These are phyloP conservation scores for Wickerhamiella musiphila DNA, from an alignment of 805 yeast species.

Conservation along the genomic window DNA sequence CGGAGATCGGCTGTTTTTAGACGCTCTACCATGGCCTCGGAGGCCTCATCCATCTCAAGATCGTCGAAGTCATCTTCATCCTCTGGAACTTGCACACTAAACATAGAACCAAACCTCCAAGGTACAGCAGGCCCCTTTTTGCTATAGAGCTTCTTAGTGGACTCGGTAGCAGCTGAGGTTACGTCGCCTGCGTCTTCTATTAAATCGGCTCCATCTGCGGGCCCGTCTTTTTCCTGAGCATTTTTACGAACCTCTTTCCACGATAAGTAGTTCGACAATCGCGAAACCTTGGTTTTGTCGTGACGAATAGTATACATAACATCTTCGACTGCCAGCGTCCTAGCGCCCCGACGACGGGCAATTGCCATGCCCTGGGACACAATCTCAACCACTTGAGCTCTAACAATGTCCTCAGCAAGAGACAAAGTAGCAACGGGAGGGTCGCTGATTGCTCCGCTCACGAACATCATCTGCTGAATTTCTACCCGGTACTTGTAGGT, in stretches of 20 bases:
- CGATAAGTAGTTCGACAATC: constrained; percentile 75
- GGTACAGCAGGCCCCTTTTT: constrained; percentile 73
- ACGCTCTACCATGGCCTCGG: constrained; percentile 80
- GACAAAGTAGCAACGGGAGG: constrained; percentile 86
- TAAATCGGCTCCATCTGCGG: constrained; percentile 34
- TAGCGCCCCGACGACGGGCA: constrained; percentile 64
- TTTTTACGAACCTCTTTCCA: constrained; percentile 95
- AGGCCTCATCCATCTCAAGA: constrained; percentile 60
- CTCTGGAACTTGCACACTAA: constrained; percentile 29
- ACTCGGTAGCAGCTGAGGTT: constrained; percentile 18
- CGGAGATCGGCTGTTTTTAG: constrained; percentile 87
- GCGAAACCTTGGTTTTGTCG: constrained; percentile 83
- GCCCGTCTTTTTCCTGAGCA: constrained; percentile 46
- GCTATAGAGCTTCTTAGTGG: constrained; percentile 34
- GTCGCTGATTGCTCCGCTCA: constrained; percentile 84
- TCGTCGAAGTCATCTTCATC: constrained; percentile 26
- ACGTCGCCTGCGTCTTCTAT: constrained; percentile 29
- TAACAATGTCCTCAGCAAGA: constrained; percentile 85
- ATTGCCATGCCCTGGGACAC: constrained; percentile 56
- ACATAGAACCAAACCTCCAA: constrained; percentile 92
- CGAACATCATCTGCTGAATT: constrained; percentile 98
- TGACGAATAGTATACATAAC: constrained; percentile 82
- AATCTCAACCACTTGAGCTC: constrained; percentile 86
- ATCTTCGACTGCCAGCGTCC: constrained; percentile 79
- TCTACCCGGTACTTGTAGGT: constrained; percentile 66